Evolutionary conservation across 306 rosid genomes (phyloP).

Genomic region (Quercus suber): DNA sequence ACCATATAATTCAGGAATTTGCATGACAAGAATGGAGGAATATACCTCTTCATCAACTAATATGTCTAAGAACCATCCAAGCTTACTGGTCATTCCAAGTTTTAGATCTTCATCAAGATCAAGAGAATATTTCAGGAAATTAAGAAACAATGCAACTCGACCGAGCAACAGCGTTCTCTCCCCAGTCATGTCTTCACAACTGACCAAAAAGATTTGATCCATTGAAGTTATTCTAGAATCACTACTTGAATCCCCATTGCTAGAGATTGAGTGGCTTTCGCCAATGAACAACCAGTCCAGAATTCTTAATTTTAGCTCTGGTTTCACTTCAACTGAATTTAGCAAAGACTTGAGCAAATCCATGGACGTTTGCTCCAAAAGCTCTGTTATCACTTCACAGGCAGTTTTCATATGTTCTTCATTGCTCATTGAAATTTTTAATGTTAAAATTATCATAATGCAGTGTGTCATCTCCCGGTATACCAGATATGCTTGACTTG

Average conservation of each 20-base stretch:
- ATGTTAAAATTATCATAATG: constrained; percentile 58
- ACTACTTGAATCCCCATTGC: constrained; percentile 26
- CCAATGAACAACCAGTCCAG: constrained; percentile 56
- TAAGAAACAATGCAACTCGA: constrained; percentile 52
- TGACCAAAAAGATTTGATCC: constrained; percentile 33
- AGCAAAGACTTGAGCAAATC: constrained; percentile 58
- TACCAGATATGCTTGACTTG: constrained; percentile 60
- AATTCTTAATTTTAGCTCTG: constrained; percentile 52
- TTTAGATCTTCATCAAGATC: constrained; percentile 48
- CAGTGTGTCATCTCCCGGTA: constrained; percentile 58
- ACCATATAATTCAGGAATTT: constrained; percentile 52
- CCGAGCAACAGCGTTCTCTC: constrained; percentile 45
- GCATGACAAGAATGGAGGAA: constrained; percentile 59
- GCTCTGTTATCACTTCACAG: constrained; percentile 54
- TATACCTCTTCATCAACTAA: constrained; percentile 70
- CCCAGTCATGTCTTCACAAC: constrained; percentile 49
- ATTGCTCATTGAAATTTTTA: constrained; percentile 53
- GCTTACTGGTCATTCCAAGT: constrained; percentile 50
- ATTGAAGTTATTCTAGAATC: constrained; percentile 28
- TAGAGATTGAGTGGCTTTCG: constrained; percentile 35
- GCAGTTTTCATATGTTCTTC: constrained; percentile 53
- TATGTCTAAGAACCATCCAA: constrained; percentile 61
- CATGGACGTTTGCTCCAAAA: constrained; percentile 69
- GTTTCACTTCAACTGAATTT: constrained; percentile 56
- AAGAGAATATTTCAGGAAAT: constrained; percentile 57